A percentile compares a stretch with the other conserved stretches of the same genome.
Conservation (phyloP, 2,329 filamentous ascomycete genomes). For the Sporothrix euskadiensis region DNA sequence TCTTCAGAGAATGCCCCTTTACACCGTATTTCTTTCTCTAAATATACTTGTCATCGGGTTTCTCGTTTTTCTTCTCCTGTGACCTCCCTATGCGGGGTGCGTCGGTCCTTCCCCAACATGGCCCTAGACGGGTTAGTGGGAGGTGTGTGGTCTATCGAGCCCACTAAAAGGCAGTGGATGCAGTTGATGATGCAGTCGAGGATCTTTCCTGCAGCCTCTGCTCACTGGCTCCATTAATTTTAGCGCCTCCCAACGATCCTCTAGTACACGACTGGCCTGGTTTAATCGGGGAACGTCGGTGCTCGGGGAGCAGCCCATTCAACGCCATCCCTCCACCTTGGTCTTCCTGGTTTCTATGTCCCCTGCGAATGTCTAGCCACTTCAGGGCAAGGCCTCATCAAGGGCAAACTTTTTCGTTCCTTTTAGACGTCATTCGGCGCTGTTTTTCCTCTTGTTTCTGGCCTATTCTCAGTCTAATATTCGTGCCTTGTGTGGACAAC, state of each 20-base stretch:
- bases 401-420: background rate
- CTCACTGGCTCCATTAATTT: background rate
- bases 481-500: background rate
- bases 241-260: background rate
- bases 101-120: background rate
- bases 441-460: background rate
- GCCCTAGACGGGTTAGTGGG: background rate
- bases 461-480: background rate
- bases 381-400: background rate
- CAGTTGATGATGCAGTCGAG: background rate
- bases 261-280: background rate
- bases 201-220: background rate
- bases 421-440: background rate
- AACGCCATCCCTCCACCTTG: background rate
- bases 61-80: background rate
- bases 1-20: background rate
- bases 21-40: background rate
- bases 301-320: background rate
- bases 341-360: background rate
- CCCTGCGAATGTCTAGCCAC: background rate
- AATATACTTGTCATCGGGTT: background rate
- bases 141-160: background rate
- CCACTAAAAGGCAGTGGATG: background rate
- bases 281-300: background rate
- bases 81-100: background rate